A percentile compares a stretch with the other conserved stretches of the same genome.
Evolutionary conservation across 2,329 filamentous ascomycete species (phyloP).

Genomic region (Aspergillus sp.): DNA sequence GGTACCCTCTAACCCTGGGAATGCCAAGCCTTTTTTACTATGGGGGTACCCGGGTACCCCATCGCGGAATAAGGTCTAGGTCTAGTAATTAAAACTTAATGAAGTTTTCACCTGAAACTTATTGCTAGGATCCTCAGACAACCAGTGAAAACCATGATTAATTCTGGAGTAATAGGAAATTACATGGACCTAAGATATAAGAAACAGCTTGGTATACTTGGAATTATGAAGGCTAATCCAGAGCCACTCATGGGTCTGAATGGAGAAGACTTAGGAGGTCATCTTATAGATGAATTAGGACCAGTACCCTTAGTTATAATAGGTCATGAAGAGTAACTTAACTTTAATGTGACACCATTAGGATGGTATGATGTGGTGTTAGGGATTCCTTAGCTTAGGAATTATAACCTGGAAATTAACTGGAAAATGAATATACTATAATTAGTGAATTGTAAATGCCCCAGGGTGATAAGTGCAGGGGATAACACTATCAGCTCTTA

Average conservation of each 20-base stretch:
- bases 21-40: no score
- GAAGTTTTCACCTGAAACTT: background rate
- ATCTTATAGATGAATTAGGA: background rate
- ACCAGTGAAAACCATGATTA: background rate
- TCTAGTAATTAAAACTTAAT: no score
- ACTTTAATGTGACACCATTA: background rate
- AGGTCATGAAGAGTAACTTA: background rate
- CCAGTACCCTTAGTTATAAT: background rate
- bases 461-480: background rate
- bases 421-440: background rate
- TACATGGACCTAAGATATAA: background rate
- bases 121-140: background rate
- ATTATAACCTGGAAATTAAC: background rate
- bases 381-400: constrained; percentile 1
- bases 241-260: background rate
- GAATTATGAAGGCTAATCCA: background rate
- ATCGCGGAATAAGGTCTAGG: no score
- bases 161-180: background rate
- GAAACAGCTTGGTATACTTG: background rate
- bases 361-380: background rate
- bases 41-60: no score
- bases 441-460: background rate
- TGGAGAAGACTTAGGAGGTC: background rate
- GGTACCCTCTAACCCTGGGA: no score
- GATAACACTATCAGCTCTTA: background rate